Evolutionary conservation across 495 filamentous ascomycete genomes (phyloP).

Genomic region (Penicillium malachiteum): DNA sequence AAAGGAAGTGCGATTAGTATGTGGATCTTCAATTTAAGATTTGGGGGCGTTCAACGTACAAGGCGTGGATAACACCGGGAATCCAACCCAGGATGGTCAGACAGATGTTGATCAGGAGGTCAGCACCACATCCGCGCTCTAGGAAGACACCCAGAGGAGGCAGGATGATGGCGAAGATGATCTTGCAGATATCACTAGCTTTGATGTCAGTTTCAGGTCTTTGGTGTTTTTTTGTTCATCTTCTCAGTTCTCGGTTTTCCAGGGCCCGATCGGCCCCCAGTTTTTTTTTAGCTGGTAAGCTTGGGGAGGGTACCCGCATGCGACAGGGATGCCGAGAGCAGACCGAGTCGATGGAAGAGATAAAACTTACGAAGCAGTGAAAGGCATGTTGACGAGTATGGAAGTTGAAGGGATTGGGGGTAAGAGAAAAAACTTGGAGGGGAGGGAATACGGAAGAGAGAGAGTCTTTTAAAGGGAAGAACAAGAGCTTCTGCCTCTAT

Average conservation of each 20-base stretch:
- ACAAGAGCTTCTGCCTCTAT: constrained; percentile 14
- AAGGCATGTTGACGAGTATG: constrained; percentile 51
- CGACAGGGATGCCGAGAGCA: neutral
- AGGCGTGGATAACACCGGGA: constrained; percentile 71
- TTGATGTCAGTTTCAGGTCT: neutral
- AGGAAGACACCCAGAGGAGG: constrained; percentile 92
- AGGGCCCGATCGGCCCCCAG: neutral
- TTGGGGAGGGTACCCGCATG: neutral
- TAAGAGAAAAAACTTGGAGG: constrained; percentile 1
- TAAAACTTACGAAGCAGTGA: constrained; percentile 60
- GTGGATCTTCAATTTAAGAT: neutral
- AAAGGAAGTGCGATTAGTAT: no score
- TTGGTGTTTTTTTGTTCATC: neutral
- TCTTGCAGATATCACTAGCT: constrained; percentile 83
- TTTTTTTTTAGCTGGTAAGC: no score
- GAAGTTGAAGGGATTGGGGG: neutral
- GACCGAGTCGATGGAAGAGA: neutral
- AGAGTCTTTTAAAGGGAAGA: constrained; percentile 19
- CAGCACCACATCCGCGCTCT: constrained; percentile 78
- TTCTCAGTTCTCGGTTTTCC: neutral
- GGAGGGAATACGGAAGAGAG: constrained; percentile 14
- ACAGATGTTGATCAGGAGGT: constrained; percentile 84
- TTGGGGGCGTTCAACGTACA: constrained; percentile 48
- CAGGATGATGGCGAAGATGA: constrained; percentile 82
- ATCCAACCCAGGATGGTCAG: constrained; percentile 82